Conservation (phyloP, 257 asterid genomes). For the Salvia splendens region DNA sequence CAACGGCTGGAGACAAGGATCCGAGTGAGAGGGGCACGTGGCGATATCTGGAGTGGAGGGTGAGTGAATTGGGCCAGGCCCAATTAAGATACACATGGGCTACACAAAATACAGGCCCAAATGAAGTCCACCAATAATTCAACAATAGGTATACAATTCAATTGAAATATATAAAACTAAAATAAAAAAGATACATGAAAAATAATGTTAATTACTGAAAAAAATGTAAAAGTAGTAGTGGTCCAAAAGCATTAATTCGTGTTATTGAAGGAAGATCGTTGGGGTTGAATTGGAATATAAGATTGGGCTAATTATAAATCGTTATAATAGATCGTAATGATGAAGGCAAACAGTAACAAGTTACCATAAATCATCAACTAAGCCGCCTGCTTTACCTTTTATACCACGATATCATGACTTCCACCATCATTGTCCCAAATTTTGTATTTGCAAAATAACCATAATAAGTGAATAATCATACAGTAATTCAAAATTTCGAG, state of each 20-base stretch:
- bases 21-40: too few species aligned
- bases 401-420: constrained; percentile 52
- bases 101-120: too few species aligned
- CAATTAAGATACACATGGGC: too few species aligned
- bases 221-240: neutral
- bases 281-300: constrained; percentile 43
- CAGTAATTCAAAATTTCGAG: neutral
- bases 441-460: neutral
- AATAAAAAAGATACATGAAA: too few species aligned
- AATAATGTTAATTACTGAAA: neutral
- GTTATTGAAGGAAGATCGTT: constrained; percentile 40
- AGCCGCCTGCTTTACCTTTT: constrained; percentile 43
- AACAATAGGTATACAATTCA: too few species aligned
- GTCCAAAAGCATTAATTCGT: constrained; percentile 27
- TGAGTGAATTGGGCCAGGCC: too few species aligned
- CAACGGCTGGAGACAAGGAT: too few species aligned
- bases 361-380: constrained; percentile 30
- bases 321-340: constrained; percentile 38
- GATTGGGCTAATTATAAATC: constrained; percentile 25
- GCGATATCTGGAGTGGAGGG: too few species aligned
- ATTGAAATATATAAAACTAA: too few species aligned
- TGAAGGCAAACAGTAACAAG: constrained; percentile 39
- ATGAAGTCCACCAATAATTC: too few species aligned
- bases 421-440: constrained; percentile 27
- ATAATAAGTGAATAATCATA: neutral